Evolutionary conservation across 768 basidiomycete species (phyloP), one percentile per base, ranked within the genome.

Genomic region (Leucosporidium yakuticum): DNA sequence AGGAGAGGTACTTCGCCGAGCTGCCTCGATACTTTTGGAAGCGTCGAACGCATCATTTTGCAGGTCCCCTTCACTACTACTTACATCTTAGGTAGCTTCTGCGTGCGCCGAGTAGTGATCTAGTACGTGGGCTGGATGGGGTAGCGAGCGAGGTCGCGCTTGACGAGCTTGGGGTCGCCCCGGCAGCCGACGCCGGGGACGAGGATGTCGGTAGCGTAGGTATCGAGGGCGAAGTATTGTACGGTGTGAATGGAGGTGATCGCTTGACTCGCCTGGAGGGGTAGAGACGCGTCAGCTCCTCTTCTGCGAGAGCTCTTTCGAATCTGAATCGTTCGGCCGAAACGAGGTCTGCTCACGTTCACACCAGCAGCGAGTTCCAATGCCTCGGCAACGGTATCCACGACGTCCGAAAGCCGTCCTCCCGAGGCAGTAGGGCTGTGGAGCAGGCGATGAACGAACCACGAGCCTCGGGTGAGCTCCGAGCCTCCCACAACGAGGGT

Each of bases 221-320:
- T 62, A 48, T 73, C 68, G 20, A 73, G 55, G 25, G 71, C 71
- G 68, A 69, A 73, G 62, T 73, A 73, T 51, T 73, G 71, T 19
- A 73, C 59, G 1, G 71, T 36, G 64, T 73, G 71, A 48, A 73
- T 73, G 21, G 32, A 54, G 27, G 49, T 51, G 44, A 69, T 62
- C 7, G 71, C 59, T 54, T 69, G 61, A 6, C 68, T 63, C 12
- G 34, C 34, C 34, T 36, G 34, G 31, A 60, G 54, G 63, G 65
- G 58, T 47, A 15, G 14, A 36, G 48, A 47, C 32, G 49, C 25
- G 31, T 27, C 31, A 34, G 57, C 51, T 36, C 20, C 14, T 15
- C 14, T 15, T 14, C 15, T 21, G 48, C n/a, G 27, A 31, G 29
- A 2, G 34, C 57, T 63, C 47, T n/a, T n/a, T n/a, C n/a, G n/a